Conservation (phyloP, 371 early-diverging fungal genomes). For the Caulochytrium protostelioides region DNA sequence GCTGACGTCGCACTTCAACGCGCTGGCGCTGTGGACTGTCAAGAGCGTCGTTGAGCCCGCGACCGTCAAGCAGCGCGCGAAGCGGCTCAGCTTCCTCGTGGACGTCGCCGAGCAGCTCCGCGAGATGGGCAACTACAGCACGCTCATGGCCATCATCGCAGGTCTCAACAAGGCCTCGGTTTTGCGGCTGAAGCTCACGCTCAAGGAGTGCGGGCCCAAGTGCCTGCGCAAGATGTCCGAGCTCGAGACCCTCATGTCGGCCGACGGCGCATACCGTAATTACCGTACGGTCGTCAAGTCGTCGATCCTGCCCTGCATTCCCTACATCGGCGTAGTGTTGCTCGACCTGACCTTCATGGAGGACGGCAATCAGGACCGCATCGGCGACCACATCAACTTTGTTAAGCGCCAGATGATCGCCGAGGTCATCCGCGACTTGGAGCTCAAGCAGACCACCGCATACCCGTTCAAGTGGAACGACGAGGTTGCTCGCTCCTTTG, state of each 20-base stretch:
- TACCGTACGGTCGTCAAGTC: constrained; percentile 36
- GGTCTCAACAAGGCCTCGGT: constrained; percentile 45
- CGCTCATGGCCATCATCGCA: constrained; percentile 46
- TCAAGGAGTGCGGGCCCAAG: constrained; percentile 23
- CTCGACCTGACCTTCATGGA: constrained; percentile 13
- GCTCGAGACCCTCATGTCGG: constrained; percentile 40
- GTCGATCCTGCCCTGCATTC: constrained; percentile 30
- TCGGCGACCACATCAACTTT: constrained; percentile 12
- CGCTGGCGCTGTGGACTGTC: constrained; percentile 19
- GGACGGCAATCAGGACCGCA: constrained; percentile 15
- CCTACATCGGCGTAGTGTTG: constrained; percentile 14
- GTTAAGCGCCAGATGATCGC: constrained; percentile 12
- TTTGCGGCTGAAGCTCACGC: constrained; percentile 31
- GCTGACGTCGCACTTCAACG: constrained; percentile 29
- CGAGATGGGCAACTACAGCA: constrained; percentile 39
- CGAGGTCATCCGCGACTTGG: constrained; percentile 9
- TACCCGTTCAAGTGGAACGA: constrained; percentile 6
- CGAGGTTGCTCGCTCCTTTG: no score
- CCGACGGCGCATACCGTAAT: constrained; percentile 34
- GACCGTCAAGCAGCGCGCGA: constrained; percentile 12
- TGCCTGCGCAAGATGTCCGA: constrained; percentile 30
- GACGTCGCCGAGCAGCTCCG: constrained; percentile 15
- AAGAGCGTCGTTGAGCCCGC: constrained; percentile 40
- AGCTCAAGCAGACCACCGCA: constrained; percentile 6
- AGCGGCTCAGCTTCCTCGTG: neutral